Base-by-base conservation (phyloP, 371 early-diverging fungal genomes). In the Mortierella sp. region DNA sequence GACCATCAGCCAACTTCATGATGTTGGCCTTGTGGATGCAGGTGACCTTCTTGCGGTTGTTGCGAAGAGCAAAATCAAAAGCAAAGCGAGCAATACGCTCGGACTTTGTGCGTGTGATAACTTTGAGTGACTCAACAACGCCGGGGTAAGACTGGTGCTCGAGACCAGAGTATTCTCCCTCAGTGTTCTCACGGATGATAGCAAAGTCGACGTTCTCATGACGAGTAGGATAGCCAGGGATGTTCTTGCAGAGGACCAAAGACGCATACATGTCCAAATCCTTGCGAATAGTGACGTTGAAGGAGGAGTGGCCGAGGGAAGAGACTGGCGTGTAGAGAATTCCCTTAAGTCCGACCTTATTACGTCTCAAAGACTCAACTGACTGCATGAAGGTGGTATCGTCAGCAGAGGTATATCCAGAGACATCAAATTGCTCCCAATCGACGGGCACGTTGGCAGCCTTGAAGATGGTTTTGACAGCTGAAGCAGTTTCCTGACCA, bases 21-120 rank as follows among this genome's bases (percentile, higher is more conserved):
- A 98, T 98, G 90, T 98, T 98, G 86, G 99, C 99, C 91, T 98
- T 98, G 93, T 98, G 99, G 71, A 98, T 94, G 79, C 92, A 92
- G 32, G 98, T 98, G 67, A 98, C 97, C 90, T 95, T 96, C 93
- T 98, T 98, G 77, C 98, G 92, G 84, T 90, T 90, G 89, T 97
- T 96, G 87, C 94, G 94, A 76, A 97, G 86, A 53, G 99, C 99
- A 87, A 95, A 98, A 85, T 98, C 99, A 76, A 98, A 98, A 47
- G 99, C 99, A 70, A 96, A 98, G 75, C 95, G 93, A 67, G 97
- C 98, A 87, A 98, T 98, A 74, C 99, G 95, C 86, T 97, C 97
- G 38, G 97, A 95, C 90, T 98, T 98, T 77, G 89, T 89, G 73
- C 94, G 90, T 50, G 98, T 97, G 67, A 96, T 94, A 76, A 98